Percentiles rank a stretch among this genome's conserved stretches.
These are phyloP conservation scores for Cudoniella acicularis DNA, from an alignment of 495 filamentous ascomycete genomes.

Conservation along the genomic window DNA sequence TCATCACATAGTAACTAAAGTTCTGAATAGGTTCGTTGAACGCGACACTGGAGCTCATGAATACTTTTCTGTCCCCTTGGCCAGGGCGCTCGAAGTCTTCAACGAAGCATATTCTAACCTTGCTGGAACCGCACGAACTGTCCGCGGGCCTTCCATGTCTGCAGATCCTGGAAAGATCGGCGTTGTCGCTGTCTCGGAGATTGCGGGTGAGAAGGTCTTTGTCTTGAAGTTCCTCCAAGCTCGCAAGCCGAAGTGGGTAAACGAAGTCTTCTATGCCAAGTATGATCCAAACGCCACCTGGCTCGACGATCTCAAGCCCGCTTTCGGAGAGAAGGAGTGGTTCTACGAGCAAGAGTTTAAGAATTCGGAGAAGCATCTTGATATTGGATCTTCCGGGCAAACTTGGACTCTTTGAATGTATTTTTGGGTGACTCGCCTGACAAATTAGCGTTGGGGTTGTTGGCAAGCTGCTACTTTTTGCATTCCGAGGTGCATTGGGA, in stretches of 20 bases:
- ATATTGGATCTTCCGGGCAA: background rate
- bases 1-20: too few species aligned
- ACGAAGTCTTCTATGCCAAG: background rate
- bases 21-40: background rate
- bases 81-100: background rate
- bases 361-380: background rate
- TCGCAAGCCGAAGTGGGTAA: background rate
- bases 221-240: slow-evolving; percentile 1
- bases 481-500: too few species aligned
- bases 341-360: background rate
- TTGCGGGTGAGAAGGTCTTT: background rate
- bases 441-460: background rate
- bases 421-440: background rate
- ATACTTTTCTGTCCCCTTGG: background rate
- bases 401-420: too few species aligned
- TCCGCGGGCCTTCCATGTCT: background rate
- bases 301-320: background rate
- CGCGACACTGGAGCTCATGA: slow-evolving; percentile 1
- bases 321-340: slow-evolving; percentile 1
- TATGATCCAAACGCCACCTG: background rate
- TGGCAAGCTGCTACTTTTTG: too few species aligned
- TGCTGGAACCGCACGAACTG: background rate
- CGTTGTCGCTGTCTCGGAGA: background rate
- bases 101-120: background rate
- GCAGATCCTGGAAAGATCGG: background rate